phyloP scores from a whole-genome alignment of 2,329 filamentous ascomycete genomes.

The Pseudocercospora crystallina region DNA sequence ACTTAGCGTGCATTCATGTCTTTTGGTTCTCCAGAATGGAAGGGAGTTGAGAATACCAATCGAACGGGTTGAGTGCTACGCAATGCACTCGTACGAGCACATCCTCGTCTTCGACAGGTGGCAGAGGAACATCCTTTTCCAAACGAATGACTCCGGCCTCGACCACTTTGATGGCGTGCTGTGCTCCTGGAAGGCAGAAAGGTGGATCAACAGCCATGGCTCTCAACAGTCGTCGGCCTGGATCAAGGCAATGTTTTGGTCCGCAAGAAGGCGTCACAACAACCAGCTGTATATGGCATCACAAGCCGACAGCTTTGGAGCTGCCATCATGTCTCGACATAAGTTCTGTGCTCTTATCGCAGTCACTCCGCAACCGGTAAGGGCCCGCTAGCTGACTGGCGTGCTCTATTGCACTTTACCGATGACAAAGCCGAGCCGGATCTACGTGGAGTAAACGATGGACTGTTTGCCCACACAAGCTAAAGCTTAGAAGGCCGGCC shows the following conservation, averaged over 20 bases:
- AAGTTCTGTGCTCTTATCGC: background rate
- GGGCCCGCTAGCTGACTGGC: background rate
- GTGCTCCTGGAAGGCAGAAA: slow-evolving; percentile 11
- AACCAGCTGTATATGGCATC: too few species aligned
- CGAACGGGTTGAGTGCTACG: slow-evolving; percentile 22
- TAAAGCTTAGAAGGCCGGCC: too few species aligned
- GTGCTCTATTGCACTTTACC: too few species aligned
- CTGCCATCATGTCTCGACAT: slow-evolving; percentile 2
- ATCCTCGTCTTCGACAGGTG: slow-evolving; percentile 14
- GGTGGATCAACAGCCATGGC: slow-evolving; percentile 11
- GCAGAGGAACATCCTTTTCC: slow-evolving; percentile 15
- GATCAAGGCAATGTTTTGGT: too few species aligned
- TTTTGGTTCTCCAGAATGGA: background rate
- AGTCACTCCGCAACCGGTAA: background rate
- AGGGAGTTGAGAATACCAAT: slow-evolving; percentile 11
- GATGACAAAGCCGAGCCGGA: too few species aligned
- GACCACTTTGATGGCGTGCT: slow-evolving; percentile 20
- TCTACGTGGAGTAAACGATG: too few species aligned
- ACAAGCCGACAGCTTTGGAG: too few species aligned
- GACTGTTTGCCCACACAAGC: too few species aligned
- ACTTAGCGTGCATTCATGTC: background rate
- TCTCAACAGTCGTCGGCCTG: too few species aligned
- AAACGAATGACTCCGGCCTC: slow-evolving; percentile 11
- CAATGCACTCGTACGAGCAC: slow-evolving; percentile 20
- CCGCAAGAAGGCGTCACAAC: too few species aligned